phyloP scores from a whole-genome alignment of 768 basidiomycete genomes.

The Leucosporidium yakuticum region DNA sequence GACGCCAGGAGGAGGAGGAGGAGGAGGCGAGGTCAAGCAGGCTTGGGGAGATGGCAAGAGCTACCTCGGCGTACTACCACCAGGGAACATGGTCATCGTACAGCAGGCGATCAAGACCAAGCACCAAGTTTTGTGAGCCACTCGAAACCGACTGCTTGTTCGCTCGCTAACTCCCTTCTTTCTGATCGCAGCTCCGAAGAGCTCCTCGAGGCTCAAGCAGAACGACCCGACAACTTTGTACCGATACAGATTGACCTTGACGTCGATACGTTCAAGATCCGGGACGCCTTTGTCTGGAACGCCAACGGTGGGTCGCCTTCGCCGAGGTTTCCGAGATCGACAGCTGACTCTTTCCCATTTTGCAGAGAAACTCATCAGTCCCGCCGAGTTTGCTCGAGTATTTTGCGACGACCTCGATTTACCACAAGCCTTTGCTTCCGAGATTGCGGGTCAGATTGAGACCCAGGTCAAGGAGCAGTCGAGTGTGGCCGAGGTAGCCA shows the following conservation, averaged over 20 bases:
- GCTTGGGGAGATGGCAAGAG: slow-evolving; percentile 60
- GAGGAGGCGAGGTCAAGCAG: slow-evolving; percentile 44
- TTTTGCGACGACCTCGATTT: slow-evolving; percentile 88
- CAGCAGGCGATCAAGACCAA: slow-evolving; percentile 55
- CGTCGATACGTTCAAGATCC: slow-evolving; percentile 79
- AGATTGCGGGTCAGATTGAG: slow-evolving; percentile 76
- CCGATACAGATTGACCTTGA: slow-evolving; percentile 96
- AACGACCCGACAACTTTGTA: slow-evolving; percentile 56
- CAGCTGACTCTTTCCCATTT: not conserved
- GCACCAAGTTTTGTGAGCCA: slow-evolving; percentile 62
- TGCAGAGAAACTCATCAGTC: slow-evolving; percentile 67
- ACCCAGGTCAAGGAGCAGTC: slow-evolving; percentile 88
- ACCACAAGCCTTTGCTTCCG: slow-evolving; percentile 64
- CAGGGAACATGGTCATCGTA: slow-evolving; percentile 65
- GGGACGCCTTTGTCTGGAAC: slow-evolving; percentile 96
- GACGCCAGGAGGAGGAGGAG: slow-evolving; percentile 50
- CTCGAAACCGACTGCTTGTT: too few species aligned
- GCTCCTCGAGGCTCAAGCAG: slow-evolving; percentile 59
- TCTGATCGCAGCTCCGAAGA: slow-evolving; percentile 53
- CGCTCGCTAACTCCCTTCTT: not conserved
- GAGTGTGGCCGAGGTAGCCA: slow-evolving; percentile 61
- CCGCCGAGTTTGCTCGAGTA: slow-evolving; percentile 73
- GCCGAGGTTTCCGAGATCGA: not conserved
- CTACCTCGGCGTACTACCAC: slow-evolving; percentile 80
- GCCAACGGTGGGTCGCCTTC: slow-evolving; percentile 53